Percentiles rank a stretch among this genome's conserved stretches.
Conservation (phyloP, 179 eudicot genomes). For the Nepenthes alata region DNA sequence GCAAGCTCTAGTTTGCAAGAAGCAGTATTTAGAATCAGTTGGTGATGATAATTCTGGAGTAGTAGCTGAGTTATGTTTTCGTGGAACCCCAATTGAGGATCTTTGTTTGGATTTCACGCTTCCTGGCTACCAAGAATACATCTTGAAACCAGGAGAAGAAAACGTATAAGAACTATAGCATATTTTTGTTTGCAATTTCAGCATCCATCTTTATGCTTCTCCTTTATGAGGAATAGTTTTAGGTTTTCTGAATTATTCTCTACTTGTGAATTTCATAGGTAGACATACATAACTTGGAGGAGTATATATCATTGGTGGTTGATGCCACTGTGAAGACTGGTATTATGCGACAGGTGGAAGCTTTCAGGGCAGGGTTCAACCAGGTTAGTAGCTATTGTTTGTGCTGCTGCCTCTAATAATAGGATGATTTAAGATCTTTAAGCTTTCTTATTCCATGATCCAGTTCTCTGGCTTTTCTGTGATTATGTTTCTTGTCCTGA, state of each 20-base stretch:
- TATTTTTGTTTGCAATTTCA: not conserved
- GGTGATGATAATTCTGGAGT: conserved; percentile 43
- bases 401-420: not conserved
- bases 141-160: conserved; percentile 55
- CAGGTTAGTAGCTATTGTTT: conserved; percentile 35
- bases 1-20: conserved; percentile 74
- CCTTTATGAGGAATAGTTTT: not conserved
- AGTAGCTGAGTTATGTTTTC: conserved; percentile 48
- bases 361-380: conserved; percentile 88
- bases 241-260: conserved; percentile 4
- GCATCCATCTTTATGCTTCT: no score
- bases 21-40: conserved; percentile 61
- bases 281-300: conserved; percentile 62
- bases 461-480: no score
- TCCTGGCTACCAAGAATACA: conserved; percentile 86
- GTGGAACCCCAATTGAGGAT: conserved; percentile 74
- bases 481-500: no score
- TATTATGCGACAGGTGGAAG: conserved; percentile 67
- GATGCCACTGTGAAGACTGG: conserved; percentile 92
- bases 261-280: conserved; percentile 35
- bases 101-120: conserved; percentile 89
- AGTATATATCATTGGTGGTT: conserved; percentile 70
- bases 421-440: not conserved
- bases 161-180: conserved; percentile 29
- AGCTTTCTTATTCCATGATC: no score